Conservation (phyloP, 2,329 filamentous ascomycete genomes). For the Venturia aucupariae region DNA sequence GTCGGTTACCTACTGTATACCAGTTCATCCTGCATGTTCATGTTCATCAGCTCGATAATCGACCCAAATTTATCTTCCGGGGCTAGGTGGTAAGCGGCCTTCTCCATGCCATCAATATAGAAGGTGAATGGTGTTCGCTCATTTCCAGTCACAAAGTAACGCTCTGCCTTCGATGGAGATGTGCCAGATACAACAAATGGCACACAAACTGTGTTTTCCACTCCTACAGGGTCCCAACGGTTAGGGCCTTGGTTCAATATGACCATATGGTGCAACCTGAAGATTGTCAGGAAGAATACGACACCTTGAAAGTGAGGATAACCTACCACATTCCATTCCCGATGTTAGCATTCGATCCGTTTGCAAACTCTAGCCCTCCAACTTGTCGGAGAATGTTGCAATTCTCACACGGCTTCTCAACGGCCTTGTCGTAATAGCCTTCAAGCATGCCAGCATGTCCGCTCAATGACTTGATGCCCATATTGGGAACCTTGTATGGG, state of each 20-base stretch:
- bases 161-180: background rate
- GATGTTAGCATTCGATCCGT: constrained; percentile 11
- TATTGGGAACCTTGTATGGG: constrained; percentile 13
- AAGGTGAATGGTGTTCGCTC: constrained; percentile 10
- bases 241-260: constrained; percentile 8
- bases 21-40: constrained; percentile 11
- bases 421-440: constrained; percentile 10
- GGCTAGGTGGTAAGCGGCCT: constrained; percentile 5
- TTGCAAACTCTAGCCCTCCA: constrained; percentile 7
- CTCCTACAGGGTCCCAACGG: constrained; percentile 9
- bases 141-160: constrained; percentile 5
- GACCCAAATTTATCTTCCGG: constrained; percentile 8
- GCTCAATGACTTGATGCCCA: background rate
- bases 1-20: background rate
- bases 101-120: constrained; percentile 6
- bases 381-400: constrained; percentile 8
- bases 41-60: constrained; percentile 15
- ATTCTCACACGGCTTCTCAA: constrained; percentile 12
- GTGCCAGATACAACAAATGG: background rate
- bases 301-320: background rate
- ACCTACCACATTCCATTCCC: constrained; percentile 12
- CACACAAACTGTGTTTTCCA: background rate
- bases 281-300: background rate
- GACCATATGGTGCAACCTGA: constrained; percentile 14
- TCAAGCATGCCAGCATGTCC: constrained; percentile 12